phyloP scores from a whole-genome alignment of 2,329 filamentous ascomycete genomes.

The Colletotrichum sp. region DNA sequence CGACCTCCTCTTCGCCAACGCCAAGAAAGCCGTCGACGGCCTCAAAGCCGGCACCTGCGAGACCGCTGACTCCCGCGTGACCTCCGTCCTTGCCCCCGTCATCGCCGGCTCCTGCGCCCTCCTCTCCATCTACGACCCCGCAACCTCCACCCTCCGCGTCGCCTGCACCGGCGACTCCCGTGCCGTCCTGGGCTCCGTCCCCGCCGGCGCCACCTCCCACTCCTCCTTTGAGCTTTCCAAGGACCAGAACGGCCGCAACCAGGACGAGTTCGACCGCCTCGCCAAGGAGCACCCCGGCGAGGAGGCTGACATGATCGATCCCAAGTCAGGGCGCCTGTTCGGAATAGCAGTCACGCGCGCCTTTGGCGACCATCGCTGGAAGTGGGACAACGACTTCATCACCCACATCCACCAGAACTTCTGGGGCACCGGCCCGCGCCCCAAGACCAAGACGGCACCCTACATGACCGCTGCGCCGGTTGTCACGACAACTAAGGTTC shows the following conservation, averaged over 20 bases:
- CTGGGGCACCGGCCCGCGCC: slow-evolving; percentile 49
- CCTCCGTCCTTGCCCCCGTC: slow-evolving; percentile 34
- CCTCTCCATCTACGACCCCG: slow-evolving; percentile 64
- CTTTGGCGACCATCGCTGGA: slow-evolving; percentile 73
- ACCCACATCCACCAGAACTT: slow-evolving; percentile 30
- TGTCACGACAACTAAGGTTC: slow-evolving; percentile 59
- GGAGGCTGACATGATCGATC: slow-evolving; percentile 51
- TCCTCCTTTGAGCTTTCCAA: slow-evolving; percentile 57
- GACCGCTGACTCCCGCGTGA: slow-evolving; percentile 5
- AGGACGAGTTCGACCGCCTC: slow-evolving; percentile 60
- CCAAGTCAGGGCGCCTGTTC: slow-evolving; percentile 60
- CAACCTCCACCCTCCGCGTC: slow-evolving; percentile 57
- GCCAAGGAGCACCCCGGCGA: slow-evolving; percentile 66
- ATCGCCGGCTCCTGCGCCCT: slow-evolving; percentile 66
- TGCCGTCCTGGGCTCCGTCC: slow-evolving; percentile 61
- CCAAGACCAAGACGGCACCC: slow-evolving; percentile 59
- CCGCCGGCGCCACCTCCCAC: slow-evolving; percentile 46
- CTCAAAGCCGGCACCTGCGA: slow-evolving; percentile 26
- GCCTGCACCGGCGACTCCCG: slow-evolving; percentile 72
- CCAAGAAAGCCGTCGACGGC: slow-evolving; percentile 32
- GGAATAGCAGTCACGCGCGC: slow-evolving; percentile 67
- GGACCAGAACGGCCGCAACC: slow-evolving; percentile 71
- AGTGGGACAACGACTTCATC: slow-evolving; percentile 53
- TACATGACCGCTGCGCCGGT: slow-evolving; percentile 73
- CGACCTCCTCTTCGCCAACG: slow-evolving; percentile 53